Percentiles rank a stretch among this genome's conserved stretches.
phyloP scores from a whole-genome alignment of 306 rosid genomes.

The Casuarina glauca region DNA sequence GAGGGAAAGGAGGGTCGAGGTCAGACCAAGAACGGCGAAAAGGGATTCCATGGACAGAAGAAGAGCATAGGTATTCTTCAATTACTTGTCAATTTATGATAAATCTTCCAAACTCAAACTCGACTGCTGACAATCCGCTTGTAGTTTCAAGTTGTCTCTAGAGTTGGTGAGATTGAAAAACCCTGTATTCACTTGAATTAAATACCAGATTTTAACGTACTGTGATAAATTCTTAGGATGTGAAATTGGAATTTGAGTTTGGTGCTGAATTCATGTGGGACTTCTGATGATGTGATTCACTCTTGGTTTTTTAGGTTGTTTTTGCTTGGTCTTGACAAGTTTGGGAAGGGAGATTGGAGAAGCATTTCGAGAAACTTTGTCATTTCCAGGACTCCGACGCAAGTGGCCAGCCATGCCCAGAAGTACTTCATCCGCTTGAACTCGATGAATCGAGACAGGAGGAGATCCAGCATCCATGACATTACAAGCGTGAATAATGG shows the following conservation, averaged over 20 bases:
- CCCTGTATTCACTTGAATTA: too few relatives aligned
- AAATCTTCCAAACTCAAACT: neutral
- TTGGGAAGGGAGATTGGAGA: constrained; percentile 99
- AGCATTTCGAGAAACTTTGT: constrained; percentile 97
- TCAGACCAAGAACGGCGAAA: constrained; percentile 91
- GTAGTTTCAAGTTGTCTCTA: neutral
- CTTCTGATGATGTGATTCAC: neutral
- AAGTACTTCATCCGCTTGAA: constrained; percentile 92
- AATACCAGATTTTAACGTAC: too few relatives aligned
- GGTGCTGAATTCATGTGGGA: neutral
- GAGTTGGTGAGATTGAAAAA: too few relatives aligned
- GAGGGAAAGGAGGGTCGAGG: constrained; percentile 80
- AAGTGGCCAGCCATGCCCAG: constrained; percentile 98
- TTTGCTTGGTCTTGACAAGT: constrained; percentile 93
- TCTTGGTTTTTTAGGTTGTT: constrained; percentile 59
- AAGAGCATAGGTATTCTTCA: constrained; percentile 82
- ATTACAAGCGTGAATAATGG: constrained; percentile 86
- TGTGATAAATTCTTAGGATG: too few relatives aligned
- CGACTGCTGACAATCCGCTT: neutral
- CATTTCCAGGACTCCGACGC: constrained; percentile 94
- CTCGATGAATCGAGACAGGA: constrained; percentile 93
- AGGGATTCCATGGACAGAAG: constrained; percentile 99
- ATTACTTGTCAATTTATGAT: neutral
- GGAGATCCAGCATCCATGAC: constrained; percentile 96
- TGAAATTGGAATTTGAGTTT: too few relatives aligned